Percentiles rank a stretch among this genome's conserved stretches.
These are phyloP conservation scores for Exophiala calicioides DNA, from an alignment of 2,329 filamentous ascomycete species.

Conservation along the genomic window DNA sequence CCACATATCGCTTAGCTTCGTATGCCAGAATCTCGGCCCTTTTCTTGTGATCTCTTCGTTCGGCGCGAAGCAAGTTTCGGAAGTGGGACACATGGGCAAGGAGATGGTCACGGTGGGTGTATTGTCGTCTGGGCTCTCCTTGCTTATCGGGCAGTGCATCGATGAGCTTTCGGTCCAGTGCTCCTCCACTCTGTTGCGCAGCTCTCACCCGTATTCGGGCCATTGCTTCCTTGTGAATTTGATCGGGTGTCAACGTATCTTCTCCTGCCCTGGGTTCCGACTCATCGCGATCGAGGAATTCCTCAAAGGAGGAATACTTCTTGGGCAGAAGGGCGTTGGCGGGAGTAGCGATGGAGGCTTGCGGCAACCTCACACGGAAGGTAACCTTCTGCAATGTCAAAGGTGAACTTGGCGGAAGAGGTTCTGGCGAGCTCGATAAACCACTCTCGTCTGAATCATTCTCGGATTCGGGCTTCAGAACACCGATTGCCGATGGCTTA, in stretches of 20 bases:
- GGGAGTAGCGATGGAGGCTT: constrained; percentile 54
- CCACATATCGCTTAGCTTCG: constrained; percentile 49
- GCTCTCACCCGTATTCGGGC: constrained; percentile 69
- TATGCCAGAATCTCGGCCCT: constrained; percentile 29
- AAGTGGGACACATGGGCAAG: constrained; percentile 78
- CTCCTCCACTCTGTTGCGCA: constrained; percentile 72
- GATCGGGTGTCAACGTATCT: constrained; percentile 56
- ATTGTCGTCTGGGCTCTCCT: constrained; percentile 75
- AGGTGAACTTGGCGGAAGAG: constrained; percentile 12
- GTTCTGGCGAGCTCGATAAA: constrained; percentile 6
- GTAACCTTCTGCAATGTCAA: constrained; percentile 39
- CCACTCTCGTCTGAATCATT: constrained; percentile 11
- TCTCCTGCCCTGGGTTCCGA: constrained; percentile 44
- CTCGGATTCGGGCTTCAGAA: constrained; percentile 14
- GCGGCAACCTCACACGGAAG: constrained; percentile 55
- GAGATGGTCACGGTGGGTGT: constrained; percentile 84
- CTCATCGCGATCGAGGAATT: constrained; percentile 64
- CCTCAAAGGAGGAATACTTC: constrained; percentile 56
- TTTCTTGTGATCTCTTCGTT: constrained; percentile 65
- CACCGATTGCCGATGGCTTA: constrained; percentile 9
- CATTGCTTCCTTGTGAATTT: constrained; percentile 67
- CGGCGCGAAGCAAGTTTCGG: constrained; percentile 73
- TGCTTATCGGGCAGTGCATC: constrained; percentile 65
- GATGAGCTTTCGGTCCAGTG: constrained; percentile 55
- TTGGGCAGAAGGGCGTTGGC: constrained; percentile 49